Percentiles rank a stretch among this genome's conserved stretches.
phyloP scores from a whole-genome alignment of 2,329 filamentous ascomycete genomes.

The Orbilia quercus region DNA sequence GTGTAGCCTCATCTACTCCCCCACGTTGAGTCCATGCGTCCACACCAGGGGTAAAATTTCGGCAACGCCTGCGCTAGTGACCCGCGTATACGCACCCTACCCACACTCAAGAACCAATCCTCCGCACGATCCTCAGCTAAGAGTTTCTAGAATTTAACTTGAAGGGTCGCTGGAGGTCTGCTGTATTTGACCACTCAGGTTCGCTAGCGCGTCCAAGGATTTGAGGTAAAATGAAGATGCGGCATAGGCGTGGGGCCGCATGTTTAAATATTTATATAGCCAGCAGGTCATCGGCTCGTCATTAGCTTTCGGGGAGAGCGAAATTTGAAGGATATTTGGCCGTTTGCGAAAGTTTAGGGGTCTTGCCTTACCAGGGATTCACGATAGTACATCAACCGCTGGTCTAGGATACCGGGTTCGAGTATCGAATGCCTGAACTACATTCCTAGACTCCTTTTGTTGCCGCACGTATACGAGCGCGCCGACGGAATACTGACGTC shows the following conservation, averaged over 20 bases:
- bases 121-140: constrained; percentile 31
- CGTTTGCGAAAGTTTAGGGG: background rate
- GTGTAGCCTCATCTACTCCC: constrained; percentile 11
- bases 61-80: constrained; percentile 55
- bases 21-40: constrained; percentile 1
- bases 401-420: no score
- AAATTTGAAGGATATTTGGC: background rate
- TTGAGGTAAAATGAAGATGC: background rate
- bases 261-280: background rate
- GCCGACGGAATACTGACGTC: no score
- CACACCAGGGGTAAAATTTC: constrained; percentile 16
- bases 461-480: no score
- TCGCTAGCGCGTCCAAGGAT: constrained; percentile 15
- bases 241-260: background rate
- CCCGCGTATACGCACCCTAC: constrained; percentile 19
- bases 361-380: no score
- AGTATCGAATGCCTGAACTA: no score
- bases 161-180: background rate
- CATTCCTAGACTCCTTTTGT: no score
- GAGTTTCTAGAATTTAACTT: constrained; percentile 31
- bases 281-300: constrained; percentile 6
- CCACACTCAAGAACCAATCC: background rate
- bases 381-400: no score
- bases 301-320: constrained; percentile 35
- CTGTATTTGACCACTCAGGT: background rate